Evolutionary conservation across 1,284 basidiomycete species (phyloP).

Genomic region (Mycena citricolor): DNA sequence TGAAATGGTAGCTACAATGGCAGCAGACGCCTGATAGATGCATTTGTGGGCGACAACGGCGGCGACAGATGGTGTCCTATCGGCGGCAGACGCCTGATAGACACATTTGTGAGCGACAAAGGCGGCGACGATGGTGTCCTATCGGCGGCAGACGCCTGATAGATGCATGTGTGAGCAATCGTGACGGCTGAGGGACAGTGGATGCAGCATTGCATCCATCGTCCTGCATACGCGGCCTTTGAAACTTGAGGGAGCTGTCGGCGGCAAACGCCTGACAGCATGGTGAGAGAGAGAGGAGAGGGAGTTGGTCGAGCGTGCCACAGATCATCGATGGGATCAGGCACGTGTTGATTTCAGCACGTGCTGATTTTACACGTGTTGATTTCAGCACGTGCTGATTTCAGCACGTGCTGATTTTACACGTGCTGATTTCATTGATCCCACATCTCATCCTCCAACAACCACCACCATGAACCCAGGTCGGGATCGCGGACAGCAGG

Average conservation of each 20-base stretch:
- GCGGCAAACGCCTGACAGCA: slow-evolving; percentile 3
- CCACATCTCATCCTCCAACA: not conserved
- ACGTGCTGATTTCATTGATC: not conserved
- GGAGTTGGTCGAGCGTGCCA: not conserved
- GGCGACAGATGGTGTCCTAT: no score
- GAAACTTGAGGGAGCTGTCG: not conserved
- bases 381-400: not conserved
- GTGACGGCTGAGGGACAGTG: no score
- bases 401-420: not conserved
- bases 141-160: slow-evolving; percentile 1
- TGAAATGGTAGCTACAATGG: no score
- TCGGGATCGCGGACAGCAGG: not conserved
- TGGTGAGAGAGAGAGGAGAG: not conserved
- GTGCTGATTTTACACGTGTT: not conserved
- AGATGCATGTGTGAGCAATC: no score
- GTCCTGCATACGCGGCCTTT: no score
- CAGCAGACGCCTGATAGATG: no score
- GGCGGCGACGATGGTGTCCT: no score
- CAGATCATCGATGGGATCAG: not conserved
- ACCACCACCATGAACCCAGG: no score
- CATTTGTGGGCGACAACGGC: no score
- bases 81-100: no score
- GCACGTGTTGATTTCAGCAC: not conserved
- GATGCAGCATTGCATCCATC: no score
- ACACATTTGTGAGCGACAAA: no score